Base-by-base conservation (phyloP, 1,139 yeast genomes). In the Pichia sp. region DNA sequence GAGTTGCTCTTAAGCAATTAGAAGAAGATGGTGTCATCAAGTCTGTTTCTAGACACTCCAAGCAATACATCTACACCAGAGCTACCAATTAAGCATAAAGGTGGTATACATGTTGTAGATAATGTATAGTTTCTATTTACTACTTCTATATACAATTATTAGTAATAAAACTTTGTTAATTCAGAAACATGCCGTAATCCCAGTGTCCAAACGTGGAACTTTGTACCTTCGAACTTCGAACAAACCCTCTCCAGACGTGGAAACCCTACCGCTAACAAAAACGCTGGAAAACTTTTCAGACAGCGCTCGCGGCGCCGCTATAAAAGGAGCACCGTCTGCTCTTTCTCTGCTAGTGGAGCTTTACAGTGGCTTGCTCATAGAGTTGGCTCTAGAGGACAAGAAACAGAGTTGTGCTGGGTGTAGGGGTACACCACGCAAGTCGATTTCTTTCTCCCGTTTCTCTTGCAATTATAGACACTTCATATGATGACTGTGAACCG, bases 1-100 rank as follows among this genome's bases (percentile, higher is more conserved):
- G 99, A 79, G 85, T 89, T 72, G 99, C 98, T 69, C 85, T 93
- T 72, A 83, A 81, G 74, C 96, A 93, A 72, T 88, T 94, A 74
- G 98, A 89, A 80, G 81, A 77, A 61, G 93, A 91, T 68, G 99
- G 99, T 71, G 76, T 88, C 73, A 94, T 94, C 76, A 87, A 85
- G 80, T 91, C 96, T 67, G 87, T 94, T 72, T 83, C 87, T 69
- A 84, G 82, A 74, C 97, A 90, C 88, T 84, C 97, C 71, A 88
- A 88, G 80, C 99, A 94, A 83, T 82, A 84, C 75, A 87, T 95
- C 75, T 94, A 89, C 95, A 79, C 87, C 69, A 84, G 89, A 77
- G 90, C 90, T 71, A 71, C 76, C 63, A 76, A 76, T 65, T 80
- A 76, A 67, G 41, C 45, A 36, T 21, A 21, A 30, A 18, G 30